Evolutionary conservation across 75 land plant species (phyloP).

Genomic region (Pinus taeda): DNA sequence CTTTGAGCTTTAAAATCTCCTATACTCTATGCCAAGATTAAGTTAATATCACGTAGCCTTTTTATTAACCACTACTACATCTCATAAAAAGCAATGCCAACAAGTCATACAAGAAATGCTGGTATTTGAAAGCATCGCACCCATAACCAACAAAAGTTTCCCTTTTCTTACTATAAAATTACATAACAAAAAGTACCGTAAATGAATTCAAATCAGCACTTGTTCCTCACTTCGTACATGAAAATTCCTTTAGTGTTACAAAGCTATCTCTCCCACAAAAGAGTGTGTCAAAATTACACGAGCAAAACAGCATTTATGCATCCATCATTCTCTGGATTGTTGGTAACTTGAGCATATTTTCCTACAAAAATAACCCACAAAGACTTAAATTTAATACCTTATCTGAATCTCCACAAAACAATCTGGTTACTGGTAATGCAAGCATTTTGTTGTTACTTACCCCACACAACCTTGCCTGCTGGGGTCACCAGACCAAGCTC

Average conservation of each 20-base stretch:
- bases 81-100: neutral
- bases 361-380: conserved; percentile 32
- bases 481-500: conserved; percentile 98
- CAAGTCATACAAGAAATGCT: neutral
- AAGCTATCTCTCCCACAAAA: neutral
- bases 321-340: conserved; percentile 90
- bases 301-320: conserved; percentile 85
- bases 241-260: neutral
- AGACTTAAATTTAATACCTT: neutral
- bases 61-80: neutral
- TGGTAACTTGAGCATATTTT: conserved; percentile 85
- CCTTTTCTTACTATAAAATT: neutral
- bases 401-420: neutral
- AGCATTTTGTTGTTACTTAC: conserved; percentile 31
- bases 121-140: neutral
- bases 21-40: no score
- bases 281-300: conserved; percentile 29
- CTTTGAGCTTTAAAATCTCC: no score
- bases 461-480: conserved; percentile 99
- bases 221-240: neutral
- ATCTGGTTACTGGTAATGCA: neutral
- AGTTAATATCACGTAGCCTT: neutral
- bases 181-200: neutral
- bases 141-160: neutral
- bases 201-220: neutral